These are phyloP conservation scores for Amylostereum areolatum DNA, from an alignment of 1,284 basidiomycete genomes.

Conservation along the genomic window DNA sequence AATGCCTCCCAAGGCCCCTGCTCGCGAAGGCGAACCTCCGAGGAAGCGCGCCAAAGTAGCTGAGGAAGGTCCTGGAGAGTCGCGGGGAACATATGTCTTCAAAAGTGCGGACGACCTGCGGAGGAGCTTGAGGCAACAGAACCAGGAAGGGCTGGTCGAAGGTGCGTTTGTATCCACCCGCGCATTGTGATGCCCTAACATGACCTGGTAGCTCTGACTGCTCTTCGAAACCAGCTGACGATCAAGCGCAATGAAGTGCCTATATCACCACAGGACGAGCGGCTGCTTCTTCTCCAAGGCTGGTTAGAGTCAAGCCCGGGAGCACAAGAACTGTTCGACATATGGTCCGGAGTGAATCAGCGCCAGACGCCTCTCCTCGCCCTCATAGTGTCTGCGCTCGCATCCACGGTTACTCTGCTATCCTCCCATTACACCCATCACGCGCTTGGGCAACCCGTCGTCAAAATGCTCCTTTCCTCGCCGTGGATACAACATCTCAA, in stretches of 20 bases:
- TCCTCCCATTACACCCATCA: slow-evolving; percentile 65
- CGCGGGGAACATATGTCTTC: slow-evolving; percentile 16
- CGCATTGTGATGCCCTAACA: not conserved
- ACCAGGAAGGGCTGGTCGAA: slow-evolving; percentile 20
- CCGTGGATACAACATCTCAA: slow-evolving; percentile 51
- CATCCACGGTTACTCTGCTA: slow-evolving; percentile 50
- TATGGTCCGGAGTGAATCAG: slow-evolving; percentile 53
- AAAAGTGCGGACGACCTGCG: slow-evolving; percentile 21
- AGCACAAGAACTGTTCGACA: slow-evolving; percentile 52
- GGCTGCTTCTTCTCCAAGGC: slow-evolving; percentile 48
- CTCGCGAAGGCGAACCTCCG: not conserved
- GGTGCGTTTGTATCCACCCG: slow-evolving; percentile 13
- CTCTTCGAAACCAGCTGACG: slow-evolving; percentile 49
- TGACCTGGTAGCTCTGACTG: slow-evolving; percentile 20
- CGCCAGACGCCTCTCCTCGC: slow-evolving; percentile 38
- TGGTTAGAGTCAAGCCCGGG: slow-evolving; percentile 56
- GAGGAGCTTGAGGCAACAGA: slow-evolving; percentile 18
- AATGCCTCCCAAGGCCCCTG: too few relatives aligned
- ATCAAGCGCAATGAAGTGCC: slow-evolving; percentile 35
- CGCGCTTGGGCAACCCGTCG: slow-evolving; percentile 48
- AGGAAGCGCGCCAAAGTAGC: slow-evolving; percentile 9
- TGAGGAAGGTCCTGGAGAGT: slow-evolving; percentile 2
- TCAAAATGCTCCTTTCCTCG: slow-evolving; percentile 50
- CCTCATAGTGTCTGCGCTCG: slow-evolving; percentile 45
- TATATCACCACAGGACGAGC: slow-evolving; percentile 48